Conservation (phyloP, 2,329 filamentous ascomycete species). For the Chrysosporium keratinophilum region DNA sequence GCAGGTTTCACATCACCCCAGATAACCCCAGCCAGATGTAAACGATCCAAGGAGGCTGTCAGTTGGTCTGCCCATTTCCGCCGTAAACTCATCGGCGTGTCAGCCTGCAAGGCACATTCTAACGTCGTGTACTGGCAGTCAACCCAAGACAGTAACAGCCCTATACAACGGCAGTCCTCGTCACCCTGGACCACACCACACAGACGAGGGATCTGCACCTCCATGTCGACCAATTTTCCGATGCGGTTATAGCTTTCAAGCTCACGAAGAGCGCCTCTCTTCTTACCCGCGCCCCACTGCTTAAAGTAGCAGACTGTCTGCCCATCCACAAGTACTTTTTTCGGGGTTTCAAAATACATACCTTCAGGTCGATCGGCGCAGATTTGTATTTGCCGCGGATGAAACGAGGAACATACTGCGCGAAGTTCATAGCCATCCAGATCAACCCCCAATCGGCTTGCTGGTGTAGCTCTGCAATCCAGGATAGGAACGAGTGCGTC, state of each 20-base stretch:
- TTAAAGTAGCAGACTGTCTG: slow-evolving; percentile 11
- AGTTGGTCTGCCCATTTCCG: slow-evolving; percentile 4
- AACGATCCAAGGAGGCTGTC: background rate
- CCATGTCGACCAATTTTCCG: slow-evolving; percentile 1
- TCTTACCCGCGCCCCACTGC: slow-evolving; percentile 5
- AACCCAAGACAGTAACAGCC: slow-evolving; percentile 10
- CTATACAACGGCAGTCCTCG: background rate
- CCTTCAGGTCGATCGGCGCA: slow-evolving; percentile 1
- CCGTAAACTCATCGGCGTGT: background rate
- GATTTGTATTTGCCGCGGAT: slow-evolving; percentile 7
- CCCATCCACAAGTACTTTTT: slow-evolving; percentile 11
- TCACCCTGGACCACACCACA: slow-evolving; percentile 10
- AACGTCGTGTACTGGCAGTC: slow-evolving; percentile 1
- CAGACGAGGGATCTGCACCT: slow-evolving; percentile 5
- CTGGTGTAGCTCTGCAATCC: background rate
- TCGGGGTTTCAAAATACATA: background rate
- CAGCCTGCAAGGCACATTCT: background rate
- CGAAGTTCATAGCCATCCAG: slow-evolving; percentile 8
- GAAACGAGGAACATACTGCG: background rate
- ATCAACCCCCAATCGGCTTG: slow-evolving; percentile 7
- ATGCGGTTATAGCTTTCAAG: slow-evolving; percentile 10
- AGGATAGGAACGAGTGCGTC: background rate
- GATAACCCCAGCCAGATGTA: slow-evolving; percentile 4
- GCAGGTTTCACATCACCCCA: slow-evolving; percentile 9
- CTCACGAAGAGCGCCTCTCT: slow-evolving; percentile 8